Percentiles rank a stretch among this genome's conserved stretches.
phyloP scores from a whole-genome alignment of 2,329 filamentous ascomycete species.

The Aspergillus aculeatus region DNA sequence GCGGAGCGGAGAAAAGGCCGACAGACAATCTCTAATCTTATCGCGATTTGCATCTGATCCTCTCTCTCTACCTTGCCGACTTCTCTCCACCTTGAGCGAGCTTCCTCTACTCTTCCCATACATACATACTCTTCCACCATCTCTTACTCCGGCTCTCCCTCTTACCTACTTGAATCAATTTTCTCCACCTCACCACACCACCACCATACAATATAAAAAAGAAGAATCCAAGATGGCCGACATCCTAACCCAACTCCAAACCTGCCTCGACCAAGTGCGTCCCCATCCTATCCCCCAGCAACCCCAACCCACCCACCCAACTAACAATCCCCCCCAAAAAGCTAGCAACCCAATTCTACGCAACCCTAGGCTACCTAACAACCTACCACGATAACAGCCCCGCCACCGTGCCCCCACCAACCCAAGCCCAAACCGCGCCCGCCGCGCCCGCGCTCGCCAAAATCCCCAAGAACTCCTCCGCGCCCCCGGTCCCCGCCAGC shows the following conservation, averaged over 20 bases:
- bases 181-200: neutral
- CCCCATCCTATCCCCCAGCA: neutral
- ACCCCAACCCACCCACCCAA: slow-evolving; percentile 4
- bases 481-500: slow-evolving; percentile 34
- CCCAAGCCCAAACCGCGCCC: slow-evolving; percentile 27
- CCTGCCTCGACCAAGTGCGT: slow-evolving; percentile 49
- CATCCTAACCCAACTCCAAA: slow-evolving; percentile 51
- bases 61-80: too few species aligned
- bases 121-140: neutral
- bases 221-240: slow-evolving; percentile 38
- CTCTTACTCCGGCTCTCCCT: slow-evolving; percentile 18
- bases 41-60: too few species aligned
- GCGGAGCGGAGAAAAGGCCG: neutral
- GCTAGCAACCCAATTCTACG: slow-evolving; percentile 53
- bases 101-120: too few species aligned
- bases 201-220: neutral
- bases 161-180: neutral
- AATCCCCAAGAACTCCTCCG: slow-evolving; percentile 42
- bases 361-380: slow-evolving; percentile 49
- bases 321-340: slow-evolving; percentile 24
- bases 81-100: too few species aligned
- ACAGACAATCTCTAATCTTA: neutral
- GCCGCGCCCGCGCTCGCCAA: slow-evolving; percentile 41
- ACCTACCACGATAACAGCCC: slow-evolving; percentile 47
- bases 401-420: slow-evolving; percentile 32